Evolutionary conservation across 495 filamentous ascomycete genomes (phyloP).

Genomic region (Bryoglossum gracile): DNA sequence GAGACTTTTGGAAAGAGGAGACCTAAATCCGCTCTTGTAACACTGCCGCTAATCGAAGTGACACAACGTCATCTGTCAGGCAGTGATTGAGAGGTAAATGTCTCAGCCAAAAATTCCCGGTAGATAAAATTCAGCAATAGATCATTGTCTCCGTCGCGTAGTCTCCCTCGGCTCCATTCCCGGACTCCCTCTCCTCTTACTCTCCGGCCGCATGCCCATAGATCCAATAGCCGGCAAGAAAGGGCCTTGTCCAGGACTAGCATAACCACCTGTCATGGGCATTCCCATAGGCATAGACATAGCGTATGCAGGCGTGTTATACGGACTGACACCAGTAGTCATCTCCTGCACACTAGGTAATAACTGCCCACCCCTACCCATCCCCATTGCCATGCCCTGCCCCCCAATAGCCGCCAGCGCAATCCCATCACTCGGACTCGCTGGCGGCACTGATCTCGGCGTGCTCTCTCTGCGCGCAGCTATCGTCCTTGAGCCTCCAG

Average conservation of each 20-base stretch:
- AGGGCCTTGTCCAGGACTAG: slow-evolving; percentile 39
- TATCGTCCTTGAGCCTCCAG: slow-evolving; percentile 37
- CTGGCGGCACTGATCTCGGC: slow-evolving; percentile 28
- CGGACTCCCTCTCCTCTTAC: slow-evolving; percentile 24
- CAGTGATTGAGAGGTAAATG: no score
- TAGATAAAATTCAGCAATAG: background rate
- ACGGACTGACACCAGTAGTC: slow-evolving; percentile 47
- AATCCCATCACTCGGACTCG: slow-evolving; percentile 28
- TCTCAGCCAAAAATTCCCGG: no score
- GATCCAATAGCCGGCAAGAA: slow-evolving; percentile 31
- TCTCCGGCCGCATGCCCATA: slow-evolving; percentile 9
- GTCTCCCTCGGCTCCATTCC: slow-evolving; percentile 34
- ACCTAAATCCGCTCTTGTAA: no score
- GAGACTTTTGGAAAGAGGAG: no score
- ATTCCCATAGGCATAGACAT: slow-evolving; percentile 20
- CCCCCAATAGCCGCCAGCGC: slow-evolving; percentile 29
- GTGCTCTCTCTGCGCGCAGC: slow-evolving; percentile 36
- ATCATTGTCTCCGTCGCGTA: slow-evolving; percentile 35
- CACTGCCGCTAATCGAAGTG: no score
- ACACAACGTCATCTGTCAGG: no score
- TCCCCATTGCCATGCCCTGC: slow-evolving; percentile 20
- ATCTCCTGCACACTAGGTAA: slow-evolving; percentile 48
- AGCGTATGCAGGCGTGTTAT: slow-evolving; percentile 46
- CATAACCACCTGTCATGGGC: slow-evolving; percentile 24
- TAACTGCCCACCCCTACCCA: slow-evolving; percentile 28